A percentile compares a stretch with the other conserved stretches of the same genome.
Evolutionary conservation across 2,329 filamentous ascomycete species (phyloP).

Genomic region (Cylindrodendrum hubeiense): DNA sequence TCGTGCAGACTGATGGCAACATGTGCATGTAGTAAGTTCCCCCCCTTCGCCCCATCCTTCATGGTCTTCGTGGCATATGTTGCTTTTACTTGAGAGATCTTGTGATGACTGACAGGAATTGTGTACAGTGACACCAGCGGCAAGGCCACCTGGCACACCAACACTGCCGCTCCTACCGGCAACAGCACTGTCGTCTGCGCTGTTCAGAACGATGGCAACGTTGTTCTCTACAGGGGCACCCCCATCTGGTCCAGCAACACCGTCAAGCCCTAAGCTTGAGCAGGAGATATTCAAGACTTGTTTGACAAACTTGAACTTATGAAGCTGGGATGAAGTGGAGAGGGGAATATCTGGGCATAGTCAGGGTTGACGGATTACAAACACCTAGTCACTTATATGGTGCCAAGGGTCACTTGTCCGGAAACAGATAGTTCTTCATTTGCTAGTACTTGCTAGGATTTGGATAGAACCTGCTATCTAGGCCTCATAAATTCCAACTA

Average conservation of each 20-base stretch:
- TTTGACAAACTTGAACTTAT: too few relatives aligned
- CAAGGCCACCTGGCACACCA: slow-evolving; percentile 43
- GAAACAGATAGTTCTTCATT: too few relatives aligned
- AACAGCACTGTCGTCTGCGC: slow-evolving; percentile 38
- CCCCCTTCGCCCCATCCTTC: background rate
- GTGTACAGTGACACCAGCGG: slow-evolving; percentile 31
- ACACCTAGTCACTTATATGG: too few relatives aligned
- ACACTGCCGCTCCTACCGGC: slow-evolving; percentile 39
- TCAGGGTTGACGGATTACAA: too few relatives aligned
- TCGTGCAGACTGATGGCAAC: slow-evolving; percentile 49
- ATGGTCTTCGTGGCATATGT: background rate
- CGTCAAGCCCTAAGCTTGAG: too few relatives aligned
- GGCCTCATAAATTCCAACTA: too few relatives aligned
- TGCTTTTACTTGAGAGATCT: background rate
- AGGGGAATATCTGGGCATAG: too few relatives aligned
- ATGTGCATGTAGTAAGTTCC: slow-evolving; percentile 48
- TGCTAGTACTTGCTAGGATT: too few relatives aligned
- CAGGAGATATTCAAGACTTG: too few relatives aligned
- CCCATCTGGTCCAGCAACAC: slow-evolving; percentile 48
- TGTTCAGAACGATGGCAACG: slow-evolving; percentile 50
- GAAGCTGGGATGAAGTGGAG: too few relatives aligned
- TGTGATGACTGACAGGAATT: background rate
- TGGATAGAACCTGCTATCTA: too few relatives aligned
- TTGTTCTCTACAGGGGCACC: slow-evolving; percentile 49
- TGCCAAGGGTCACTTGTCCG: too few relatives aligned